Percentiles rank a stretch among this genome's conserved stretches.
phyloP scores from a whole-genome alignment of 257 asterid genomes.

The Rubia yunnanensis region DNA sequence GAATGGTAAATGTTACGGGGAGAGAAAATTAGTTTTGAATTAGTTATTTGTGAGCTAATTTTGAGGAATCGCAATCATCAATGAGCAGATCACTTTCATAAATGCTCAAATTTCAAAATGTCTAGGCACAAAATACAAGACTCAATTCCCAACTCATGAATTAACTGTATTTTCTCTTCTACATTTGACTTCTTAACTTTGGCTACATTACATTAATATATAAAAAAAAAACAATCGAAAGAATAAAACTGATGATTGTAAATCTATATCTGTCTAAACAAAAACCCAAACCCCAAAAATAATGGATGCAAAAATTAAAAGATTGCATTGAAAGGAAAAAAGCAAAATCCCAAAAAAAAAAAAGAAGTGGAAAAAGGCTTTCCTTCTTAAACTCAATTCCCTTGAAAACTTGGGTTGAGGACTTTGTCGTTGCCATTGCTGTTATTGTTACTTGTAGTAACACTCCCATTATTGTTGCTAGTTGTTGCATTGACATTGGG shows the following conservation, averaged over 20 bases:
- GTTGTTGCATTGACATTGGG: constrained; percentile 4
- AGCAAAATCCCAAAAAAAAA: neutral
- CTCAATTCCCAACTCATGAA: no score
- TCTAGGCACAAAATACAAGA: constrained; percentile 22
- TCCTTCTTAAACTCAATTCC: constrained; percentile 15
- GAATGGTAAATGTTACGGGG: no score
- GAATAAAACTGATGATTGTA: constrained; percentile 2
- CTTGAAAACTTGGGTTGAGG: constrained; percentile 30
- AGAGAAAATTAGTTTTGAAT: no score
- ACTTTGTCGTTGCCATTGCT: constrained; percentile 41
- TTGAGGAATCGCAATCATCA: neutral
- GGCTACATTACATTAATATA: constrained; percentile 10
- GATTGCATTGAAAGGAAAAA: neutral
- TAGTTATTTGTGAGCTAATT: neutral
- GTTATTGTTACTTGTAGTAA: constrained; percentile 22
- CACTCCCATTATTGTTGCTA: constrained; percentile 27
- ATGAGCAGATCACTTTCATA: neutral
- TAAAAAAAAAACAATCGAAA: constrained; percentile 9
- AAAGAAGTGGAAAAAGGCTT: neutral
- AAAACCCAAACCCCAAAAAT: constrained; percentile 4
- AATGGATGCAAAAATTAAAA: neutral
- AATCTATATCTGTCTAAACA: constrained; percentile 1
- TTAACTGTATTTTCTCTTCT: constrained; percentile 7
- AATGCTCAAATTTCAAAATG: constrained; percentile 28
- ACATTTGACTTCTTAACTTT: constrained; percentile 1